Evolutionary conservation across 2,329 filamentous ascomycete species (phyloP), one percentile per base, ranked within the genome.

Genomic region (Didymosphaeria variabile): DNA sequence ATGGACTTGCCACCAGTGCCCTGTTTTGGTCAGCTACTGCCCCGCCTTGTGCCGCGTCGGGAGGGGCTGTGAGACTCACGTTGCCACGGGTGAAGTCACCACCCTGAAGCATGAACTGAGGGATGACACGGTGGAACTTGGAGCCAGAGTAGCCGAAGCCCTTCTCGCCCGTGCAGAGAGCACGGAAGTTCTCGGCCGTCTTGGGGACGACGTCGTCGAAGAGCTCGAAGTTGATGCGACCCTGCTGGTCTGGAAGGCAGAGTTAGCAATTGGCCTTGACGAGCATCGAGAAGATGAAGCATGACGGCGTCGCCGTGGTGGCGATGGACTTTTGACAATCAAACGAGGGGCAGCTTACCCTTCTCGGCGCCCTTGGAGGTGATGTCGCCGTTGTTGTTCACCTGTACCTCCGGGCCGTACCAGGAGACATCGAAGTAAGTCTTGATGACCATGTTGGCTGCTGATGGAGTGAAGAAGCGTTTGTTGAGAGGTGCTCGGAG

Each of bases 31-130:
- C 55, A 75, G 68, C 61, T 26, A 34, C 42, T 61, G 63, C 50
- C 52, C 32, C 47, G 17, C 15, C 54, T 52, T 40, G 50, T 55
- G 49, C 42, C 42, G 44, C 46, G 38, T 21, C 34, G 56, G 17
- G 52, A 52, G 49, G 55, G 42, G 40, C 38, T 40, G 47, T 29
- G 56, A 34, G 49, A 83, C 91, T 81, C 86, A 97, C 93, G 83
- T 96, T 95, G 78, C 89, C 88, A 78, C 91, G 91, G 82, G 93
- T 96, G 86, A 96, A 96, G 87, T 97, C 93, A 87, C 93, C 93
- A 80, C 93, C 93, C 87, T 97, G 93, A 74, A 97, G 90, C 93
- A 97, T 97, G 87, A 97, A 97, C 60, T 92, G 81, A 72, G 91
- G 91, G 82, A 97, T 97, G 82, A 97, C 90, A 74, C 93, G 92